Base-by-base conservation (phyloP, 768 basidiomycete species). In the Jaapia argillacea region DNA sequence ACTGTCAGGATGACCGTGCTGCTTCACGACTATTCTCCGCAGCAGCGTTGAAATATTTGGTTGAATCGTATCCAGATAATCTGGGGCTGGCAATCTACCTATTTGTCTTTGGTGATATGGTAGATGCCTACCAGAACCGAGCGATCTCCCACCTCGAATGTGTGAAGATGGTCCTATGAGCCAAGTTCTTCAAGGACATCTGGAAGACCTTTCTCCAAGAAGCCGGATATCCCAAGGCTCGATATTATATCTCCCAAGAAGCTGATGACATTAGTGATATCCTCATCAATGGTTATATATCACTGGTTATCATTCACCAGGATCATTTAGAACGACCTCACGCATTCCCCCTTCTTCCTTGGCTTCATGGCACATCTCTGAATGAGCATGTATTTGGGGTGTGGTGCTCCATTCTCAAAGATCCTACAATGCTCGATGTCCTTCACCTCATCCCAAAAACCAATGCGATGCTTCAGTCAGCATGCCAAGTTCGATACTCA, bases 1-100 rank as follows among this genome's bases (percentile, higher is more conserved):
- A 74, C 42, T 48, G 60, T 0, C 69, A 74, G 54, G 71, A 72
- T 50, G 68, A 74, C 47, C 57, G 53, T 45, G 70, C 70, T 0
- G 71, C 70, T 0, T 43, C 58, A 3, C 58, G 64, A 0, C 47
- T 72, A 0, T 69, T 70, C 44, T 69, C 63, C 4, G 61, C 64
- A 0, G 46, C 47, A 3, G 49, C 54, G 0, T 52, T 71, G 1
- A 10, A 10, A 16, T 33, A 10, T 33, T 10, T 33, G 10, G 16
- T 33, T 16, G 16, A 33, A 10, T 10, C 10, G 10, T 10, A 10
- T 10, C 31, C 31, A 16, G 24, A 59, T 6, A 62, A 42, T 10
- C 24, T 61, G 6, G 66, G 60, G 2, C 16, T 50, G 0, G 53
- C 57, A 13, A 51, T 65, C 1, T 72, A 63, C 45, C 57, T 71